Evolutionary conservation across 1,284 basidiomycete species (phyloP), one percentile per base, ranked within the genome.

Genomic region (Takashimella koratensis): DNA sequence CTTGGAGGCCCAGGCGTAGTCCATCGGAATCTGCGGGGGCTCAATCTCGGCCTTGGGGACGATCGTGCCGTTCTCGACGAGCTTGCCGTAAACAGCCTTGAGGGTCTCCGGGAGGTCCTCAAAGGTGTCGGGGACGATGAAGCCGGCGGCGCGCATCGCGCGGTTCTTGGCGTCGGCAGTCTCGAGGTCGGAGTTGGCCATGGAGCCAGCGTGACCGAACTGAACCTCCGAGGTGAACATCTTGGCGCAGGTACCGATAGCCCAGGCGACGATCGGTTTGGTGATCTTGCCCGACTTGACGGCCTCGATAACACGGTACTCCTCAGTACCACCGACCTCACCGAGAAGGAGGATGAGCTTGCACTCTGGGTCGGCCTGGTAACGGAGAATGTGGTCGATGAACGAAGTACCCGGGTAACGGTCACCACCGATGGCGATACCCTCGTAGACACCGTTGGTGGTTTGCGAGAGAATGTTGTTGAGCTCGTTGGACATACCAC

Each of bases 211-310:
- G 79, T 98, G 96, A 44, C 95, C 95, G 79, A 98, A 98, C 79
- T 98, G 95, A 45, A 98, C 95, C 78, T 98, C 95, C 53, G 95
- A 98, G 51, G 91, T 84, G 81, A 98, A 98, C 96, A 98, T 98
- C 86, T 97, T 97, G 74, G 95, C 95, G 77, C 96, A 98, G 42
- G 96, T 98, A 63, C 95, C 95, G 69, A 98, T 98, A 47, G 96
- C 92, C 96, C 95, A 98, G 24, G 95, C 95, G 62, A 98, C 90
- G 73, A 98, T 95, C 54, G 95, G 95, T 82, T 98, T 98, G 79
- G 85, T 95, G 83, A 98, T 98, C 68, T 81, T 80, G 54, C 95
- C 93, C 50, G 82, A 79, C 83, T 95, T 94, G 77, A 98, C 95
- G 49, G 95, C 95, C 46, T 98, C 90, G 75, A 98, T 98, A 68